Base-by-base conservation (phyloP, 768 basidiomycete species). In the Lentinus tigrinus region DNA sequence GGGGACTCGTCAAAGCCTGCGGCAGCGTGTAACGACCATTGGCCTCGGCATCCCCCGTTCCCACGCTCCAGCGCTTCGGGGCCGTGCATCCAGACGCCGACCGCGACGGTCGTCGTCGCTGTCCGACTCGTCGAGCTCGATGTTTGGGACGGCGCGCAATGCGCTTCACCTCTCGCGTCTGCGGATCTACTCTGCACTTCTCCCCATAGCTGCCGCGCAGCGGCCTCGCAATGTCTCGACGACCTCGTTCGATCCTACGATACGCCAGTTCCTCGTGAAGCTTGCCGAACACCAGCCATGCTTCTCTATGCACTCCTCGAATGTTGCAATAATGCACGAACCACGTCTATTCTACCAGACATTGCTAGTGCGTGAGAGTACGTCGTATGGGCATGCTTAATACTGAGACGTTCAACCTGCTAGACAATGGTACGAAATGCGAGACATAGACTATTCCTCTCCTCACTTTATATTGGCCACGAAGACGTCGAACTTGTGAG, bases 391-490 rank as follows among this genome's bases (percentile, higher is more conserved):
- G 11, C 26, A 48, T 28, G 19, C 34, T 39, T 11, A 16, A n/a
- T 16, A 48, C n/a, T 54, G 23, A 48, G 24, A 40, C 47, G 37
- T 52, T 26, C 10, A 9, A 13, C 24, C 36, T 36, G 23, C 23
- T 47, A 95, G 94, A 77, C 82, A 57, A 87, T 93, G 80, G 85
- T 98, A 52, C 75, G 75, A 43, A 78, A 82, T n/a, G 96, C 96
- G 0, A 82, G 85, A 56, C 73, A 77, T 49, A 83, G 95, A 55
- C 84, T 99, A 65, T 91, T 95, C 67, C 80, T 99, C 27, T 97
- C 96, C 0, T 92, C 92, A 1, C 75, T 97, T 11, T 97, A 97
- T 70, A 85, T 97, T 53, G 93, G 93, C 13, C 81, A 85, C 11
- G 81, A 85, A 50, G 93, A 97, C 70, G 74, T 75, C 9, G 83